Percentiles rank a stretch among this genome's conserved stretches.
phyloP scores from a whole-genome alignment of 257 asterid genomes.

The Fraxinus cuspidata region DNA sequence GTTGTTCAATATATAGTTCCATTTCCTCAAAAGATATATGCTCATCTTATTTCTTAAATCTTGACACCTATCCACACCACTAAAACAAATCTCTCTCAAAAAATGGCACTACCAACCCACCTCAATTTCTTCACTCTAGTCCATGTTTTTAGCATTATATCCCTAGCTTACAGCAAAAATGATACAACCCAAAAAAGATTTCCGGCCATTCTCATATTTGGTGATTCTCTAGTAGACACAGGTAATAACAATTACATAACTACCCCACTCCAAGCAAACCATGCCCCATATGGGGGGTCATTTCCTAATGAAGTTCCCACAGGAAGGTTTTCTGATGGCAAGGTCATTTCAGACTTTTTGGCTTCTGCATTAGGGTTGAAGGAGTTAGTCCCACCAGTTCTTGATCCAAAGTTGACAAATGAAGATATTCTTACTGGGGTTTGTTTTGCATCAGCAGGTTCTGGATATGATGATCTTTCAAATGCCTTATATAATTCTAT shows the following conservation, averaged over 20 bases:
- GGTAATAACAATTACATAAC: neutral
- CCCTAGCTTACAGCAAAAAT: too few relatives aligned
- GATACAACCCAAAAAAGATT: too few relatives aligned
- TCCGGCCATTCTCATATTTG: neutral
- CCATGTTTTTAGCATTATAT: too few relatives aligned
- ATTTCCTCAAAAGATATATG: too few relatives aligned
- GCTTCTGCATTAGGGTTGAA: too few relatives aligned
- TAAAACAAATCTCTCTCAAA: too few relatives aligned
- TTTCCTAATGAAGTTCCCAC: neutral
- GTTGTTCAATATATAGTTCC: too few relatives aligned
- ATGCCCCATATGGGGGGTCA: neutral
- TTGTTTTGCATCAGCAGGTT: conserved; percentile 37
- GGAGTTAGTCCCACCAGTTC: neutral
- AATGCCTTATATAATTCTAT: conserved; percentile 7
- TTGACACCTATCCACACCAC: too few relatives aligned
- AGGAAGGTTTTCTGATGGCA: neutral
- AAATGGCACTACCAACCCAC: too few relatives aligned
- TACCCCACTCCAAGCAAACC: neutral
- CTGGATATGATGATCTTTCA: conserved; percentile 35
- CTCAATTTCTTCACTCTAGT: too few relatives aligned
- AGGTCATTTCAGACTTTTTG: neutral
- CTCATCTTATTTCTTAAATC: too few relatives aligned
- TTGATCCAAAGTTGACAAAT: neutral
- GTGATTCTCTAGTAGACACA: neutral
- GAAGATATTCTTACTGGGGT: conserved; percentile 23